Conservation (phyloP, 352 stramenopile genomes). For the Thraustochytrium sp. region DNA sequence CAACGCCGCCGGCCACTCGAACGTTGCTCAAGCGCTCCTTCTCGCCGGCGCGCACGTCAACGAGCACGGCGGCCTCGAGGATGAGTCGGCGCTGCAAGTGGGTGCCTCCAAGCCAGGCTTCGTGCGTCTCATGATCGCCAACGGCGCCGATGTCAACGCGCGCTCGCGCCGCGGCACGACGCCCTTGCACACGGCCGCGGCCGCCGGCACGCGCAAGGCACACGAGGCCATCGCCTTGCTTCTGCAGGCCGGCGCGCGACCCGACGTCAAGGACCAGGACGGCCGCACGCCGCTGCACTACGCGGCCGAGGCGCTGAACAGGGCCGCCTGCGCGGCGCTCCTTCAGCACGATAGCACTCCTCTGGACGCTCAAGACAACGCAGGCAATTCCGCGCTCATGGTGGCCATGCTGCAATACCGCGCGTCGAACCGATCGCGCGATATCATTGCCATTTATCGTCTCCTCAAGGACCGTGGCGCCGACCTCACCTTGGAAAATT, state of each 20-base stretch:
- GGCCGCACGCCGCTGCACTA: not conserved
- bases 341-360: not conserved
- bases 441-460: not conserved
- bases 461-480: not conserved
- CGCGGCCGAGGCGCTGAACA: not conserved
- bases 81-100: not conserved
- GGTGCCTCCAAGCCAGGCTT: not conserved
- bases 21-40: not conserved
- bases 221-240: not conserved
- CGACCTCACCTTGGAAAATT: not conserved
- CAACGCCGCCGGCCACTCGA: not conserved
- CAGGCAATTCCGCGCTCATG: not conserved
- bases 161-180: not conserved
- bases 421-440: not conserved
- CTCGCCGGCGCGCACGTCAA: not conserved
- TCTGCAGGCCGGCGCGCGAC: not conserved
- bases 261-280: not conserved
- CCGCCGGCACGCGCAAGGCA: not conserved
- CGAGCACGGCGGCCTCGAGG: not conserved
- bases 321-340: not conserved
- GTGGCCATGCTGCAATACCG: not conserved
- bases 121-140: not conserved
- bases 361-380: not conserved
- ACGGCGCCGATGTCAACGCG: not conserved
- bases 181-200: not conserved